Conservation (phyloP, 139 green algal genomes). For the Edaphochlamys debaryana region DNA sequence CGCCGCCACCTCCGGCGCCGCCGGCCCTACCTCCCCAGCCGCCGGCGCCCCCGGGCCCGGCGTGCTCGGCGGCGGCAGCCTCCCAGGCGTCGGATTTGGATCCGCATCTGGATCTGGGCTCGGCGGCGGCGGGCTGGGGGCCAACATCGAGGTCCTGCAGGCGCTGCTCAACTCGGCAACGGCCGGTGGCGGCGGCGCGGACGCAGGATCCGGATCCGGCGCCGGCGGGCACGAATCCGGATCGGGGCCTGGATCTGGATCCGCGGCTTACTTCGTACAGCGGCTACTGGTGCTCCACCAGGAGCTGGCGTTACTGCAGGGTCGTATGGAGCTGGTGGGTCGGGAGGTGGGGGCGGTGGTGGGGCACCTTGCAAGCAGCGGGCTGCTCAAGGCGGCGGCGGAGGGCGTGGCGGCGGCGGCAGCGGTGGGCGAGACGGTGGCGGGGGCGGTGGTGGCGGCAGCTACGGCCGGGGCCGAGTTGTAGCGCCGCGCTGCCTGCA, state of each 20-base stretch:
- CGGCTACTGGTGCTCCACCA: slow-evolving; percentile 39
- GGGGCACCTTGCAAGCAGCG: slow-evolving; percentile 13
- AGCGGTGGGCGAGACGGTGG: neutral
- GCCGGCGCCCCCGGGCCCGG: neutral
- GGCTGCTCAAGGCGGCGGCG: too few relatives aligned
- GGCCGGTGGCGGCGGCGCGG: neutral
- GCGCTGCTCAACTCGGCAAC: neutral
- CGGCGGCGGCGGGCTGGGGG: too few relatives aligned
- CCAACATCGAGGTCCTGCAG: neutral
- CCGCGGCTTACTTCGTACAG: slow-evolving; percentile 4
- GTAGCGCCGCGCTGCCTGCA: too few relatives aligned
- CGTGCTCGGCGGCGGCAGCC: too few relatives aligned
- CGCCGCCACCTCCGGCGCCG: neutral
- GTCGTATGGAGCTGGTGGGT: slow-evolving; percentile 15
- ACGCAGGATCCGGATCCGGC: neutral
- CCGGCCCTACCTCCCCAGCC: neutral
- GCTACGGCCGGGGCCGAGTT: too few relatives aligned
- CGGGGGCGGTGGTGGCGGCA: neutral
- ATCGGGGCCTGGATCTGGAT: too few relatives aligned
- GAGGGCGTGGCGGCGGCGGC: neutral
- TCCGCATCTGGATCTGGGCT: too few relatives aligned
- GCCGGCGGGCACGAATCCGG: too few relatives aligned
- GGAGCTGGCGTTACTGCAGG: slow-evolving; percentile 37
- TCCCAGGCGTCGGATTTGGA: too few relatives aligned
- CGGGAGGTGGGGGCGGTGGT: slow-evolving; percentile 24